phyloP scores from a whole-genome alignment of 106 monocot genomes.

The Allium sativum region DNA sequence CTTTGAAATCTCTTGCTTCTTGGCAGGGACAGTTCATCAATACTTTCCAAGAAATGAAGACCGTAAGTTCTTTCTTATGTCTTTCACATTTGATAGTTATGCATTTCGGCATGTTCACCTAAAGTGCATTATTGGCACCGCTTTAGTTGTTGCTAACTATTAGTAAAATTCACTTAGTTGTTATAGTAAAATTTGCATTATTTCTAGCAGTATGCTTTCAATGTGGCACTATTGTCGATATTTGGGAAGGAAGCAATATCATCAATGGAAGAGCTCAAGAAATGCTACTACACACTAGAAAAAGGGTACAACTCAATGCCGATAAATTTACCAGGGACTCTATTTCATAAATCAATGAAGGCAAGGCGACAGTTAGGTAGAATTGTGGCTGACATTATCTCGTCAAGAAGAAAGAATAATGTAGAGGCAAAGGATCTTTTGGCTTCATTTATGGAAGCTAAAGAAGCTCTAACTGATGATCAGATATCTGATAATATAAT shows the following conservation, averaged over 20 bases:
- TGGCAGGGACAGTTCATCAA: slow-evolving; percentile 64
- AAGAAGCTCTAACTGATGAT: slow-evolving; percentile 54
- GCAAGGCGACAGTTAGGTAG: slow-evolving; percentile 36
- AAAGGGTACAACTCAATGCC: slow-evolving; percentile 95
- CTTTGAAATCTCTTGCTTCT: slow-evolving; percentile 34
- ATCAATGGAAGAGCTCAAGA: slow-evolving; percentile 55
- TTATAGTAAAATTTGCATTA: too few relatives aligned
- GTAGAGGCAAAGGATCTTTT: slow-evolving; percentile 35
- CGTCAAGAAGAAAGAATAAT: slow-evolving; percentile 26
- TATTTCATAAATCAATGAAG: slow-evolving; percentile 77
- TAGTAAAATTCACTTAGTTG: too few relatives aligned
- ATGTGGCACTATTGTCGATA: slow-evolving; percentile 78
- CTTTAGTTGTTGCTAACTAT: background rate
- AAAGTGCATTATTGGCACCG: background rate
- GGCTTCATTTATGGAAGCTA: slow-evolving; percentile 56
- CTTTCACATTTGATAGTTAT: too few relatives aligned
- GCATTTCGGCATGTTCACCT: too few relatives aligned
- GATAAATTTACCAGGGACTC: slow-evolving; percentile 76
- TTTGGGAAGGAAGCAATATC: slow-evolving; percentile 46
- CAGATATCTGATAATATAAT: slow-evolving; percentile 88
- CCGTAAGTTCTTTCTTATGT: slow-evolving; percentile 21
- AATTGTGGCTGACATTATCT: slow-evolving; percentile 40
- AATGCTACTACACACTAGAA: slow-evolving; percentile 69
- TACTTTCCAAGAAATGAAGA: slow-evolving; percentile 89
- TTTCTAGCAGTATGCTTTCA: slow-evolving; percentile 53